Base-by-base conservation (phyloP, 169 alveolate species). In the Eimeria falciformis region DNA sequence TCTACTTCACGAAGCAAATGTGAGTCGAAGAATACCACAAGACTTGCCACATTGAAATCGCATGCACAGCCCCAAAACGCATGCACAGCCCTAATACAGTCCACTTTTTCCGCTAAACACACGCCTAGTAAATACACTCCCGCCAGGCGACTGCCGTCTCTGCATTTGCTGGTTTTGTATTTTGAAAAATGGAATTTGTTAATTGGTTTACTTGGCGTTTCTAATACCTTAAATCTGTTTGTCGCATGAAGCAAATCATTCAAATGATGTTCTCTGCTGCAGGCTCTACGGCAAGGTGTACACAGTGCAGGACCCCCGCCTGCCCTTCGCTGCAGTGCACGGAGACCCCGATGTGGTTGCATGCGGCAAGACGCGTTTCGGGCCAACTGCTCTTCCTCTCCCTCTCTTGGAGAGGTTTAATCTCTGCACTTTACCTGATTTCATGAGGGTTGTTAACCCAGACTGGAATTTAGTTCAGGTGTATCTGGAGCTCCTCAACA, bases 261-360 rank as follows among this genome's bases (percentile, higher is more conserved):
- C 65, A 0, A 53, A 53, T 53, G n/a, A 2, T 53, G 65, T 3
- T 53, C 65, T 12, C 47, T 68, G 43, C 79, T 21, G 50, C 79
- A 68, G 79, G 82, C 84, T 96, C 68, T 93, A 93, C 43, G 98
- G 98, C 17, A 96, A 96, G 75, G 98, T 96, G 3, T 96, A 96
- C 93, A 96, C 98, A 11, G 96, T 96, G 43, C 98, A 96, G 75
- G 96, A 96, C 91, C 97, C 98, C 23, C 95, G 95, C 25, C 93
- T 96, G 9, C 98, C 98, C 33, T 96, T 96, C 84, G 97, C 97
- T 23, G 98, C 98, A 0, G 95, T 96, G n/a, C 98, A 96, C 92
- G 98, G 98, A 3, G 98, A 96, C 77, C 98, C 98, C 0, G 98
- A 96, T 79, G 94, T 96, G 14, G 95, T 95, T 0, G 91, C 85